Evolutionary conservation across 768 basidiomycete genomes (phyloP).

Genomic region (Fistulinella prunicolor): DNA sequence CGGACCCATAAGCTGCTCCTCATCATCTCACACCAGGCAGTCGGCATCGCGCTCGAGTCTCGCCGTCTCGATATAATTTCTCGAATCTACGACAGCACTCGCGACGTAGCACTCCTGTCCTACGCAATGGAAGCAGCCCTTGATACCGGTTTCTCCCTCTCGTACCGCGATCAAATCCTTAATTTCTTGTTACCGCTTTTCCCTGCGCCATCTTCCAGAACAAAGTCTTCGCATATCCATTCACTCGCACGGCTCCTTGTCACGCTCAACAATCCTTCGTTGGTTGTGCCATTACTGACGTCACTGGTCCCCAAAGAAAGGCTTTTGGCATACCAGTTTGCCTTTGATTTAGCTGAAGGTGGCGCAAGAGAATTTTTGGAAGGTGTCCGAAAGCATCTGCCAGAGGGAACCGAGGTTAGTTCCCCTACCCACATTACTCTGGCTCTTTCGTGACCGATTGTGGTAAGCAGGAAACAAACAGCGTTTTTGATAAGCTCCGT

Average conservation of each 20-base stretch:
- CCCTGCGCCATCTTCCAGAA: conserved; percentile 67
- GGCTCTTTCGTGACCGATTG: conserved; percentile 8
- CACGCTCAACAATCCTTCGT: conserved; percentile 76
- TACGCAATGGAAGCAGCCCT: conserved; percentile 93
- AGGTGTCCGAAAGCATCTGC: conserved; percentile 64
- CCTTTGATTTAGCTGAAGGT: conserved; percentile 93
- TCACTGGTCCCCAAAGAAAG: conserved; percentile 70
- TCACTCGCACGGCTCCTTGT: conserved; percentile 87
- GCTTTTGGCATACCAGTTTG: conserved; percentile 89
- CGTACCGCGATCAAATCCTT: conserved; percentile 79
- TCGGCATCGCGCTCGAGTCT: conserved; percentile 93
- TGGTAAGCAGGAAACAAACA: conserved; percentile 49
- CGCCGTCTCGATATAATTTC: conserved; percentile 84
- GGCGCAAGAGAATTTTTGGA: conserved; percentile 92
- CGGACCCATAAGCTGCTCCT: conserved; percentile 5
- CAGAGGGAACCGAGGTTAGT: conserved; percentile 63
- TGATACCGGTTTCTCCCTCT: conserved; percentile 84
- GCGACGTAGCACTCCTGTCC: conserved; percentile 75
- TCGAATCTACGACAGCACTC: conserved; percentile 66
- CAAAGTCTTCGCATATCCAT: conserved; percentile 72
- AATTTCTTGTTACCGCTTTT: conserved; percentile 84
- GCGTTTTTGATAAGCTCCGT: conserved; percentile 70
- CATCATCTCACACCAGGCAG: conserved; percentile 52
- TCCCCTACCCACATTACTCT: background rate
- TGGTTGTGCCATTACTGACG: conserved; percentile 71